phyloP scores from a whole-genome alignment of 2,329 filamentous ascomycete genomes.

The Fusarium sp. region DNA sequence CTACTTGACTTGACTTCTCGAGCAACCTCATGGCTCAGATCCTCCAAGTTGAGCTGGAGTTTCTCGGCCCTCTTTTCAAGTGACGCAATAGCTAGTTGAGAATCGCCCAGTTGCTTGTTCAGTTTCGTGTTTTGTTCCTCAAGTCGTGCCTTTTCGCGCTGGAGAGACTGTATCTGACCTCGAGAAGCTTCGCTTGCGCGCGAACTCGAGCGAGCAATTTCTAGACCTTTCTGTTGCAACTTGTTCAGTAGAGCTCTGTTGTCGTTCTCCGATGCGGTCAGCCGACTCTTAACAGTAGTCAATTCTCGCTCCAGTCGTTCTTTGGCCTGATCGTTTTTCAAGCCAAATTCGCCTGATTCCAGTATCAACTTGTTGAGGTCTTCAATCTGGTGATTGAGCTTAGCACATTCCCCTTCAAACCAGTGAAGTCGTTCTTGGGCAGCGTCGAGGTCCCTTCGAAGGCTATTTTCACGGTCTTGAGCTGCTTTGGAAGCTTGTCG shows the following conservation, averaged over 20 bases:
- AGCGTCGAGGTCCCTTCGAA: constrained; percentile 83
- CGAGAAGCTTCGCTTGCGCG: constrained; percentile 86
- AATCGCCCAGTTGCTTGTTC: constrained; percentile 85
- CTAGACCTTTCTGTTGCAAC: constrained; percentile 94
- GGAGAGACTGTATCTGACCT: constrained; percentile 78
- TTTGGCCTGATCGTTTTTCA: constrained; percentile 93
- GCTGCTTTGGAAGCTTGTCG: constrained; percentile 81
- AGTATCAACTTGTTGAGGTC: constrained; percentile 87
- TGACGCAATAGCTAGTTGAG: constrained; percentile 83
- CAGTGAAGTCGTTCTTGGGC: constrained; percentile 81
- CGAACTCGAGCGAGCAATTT: constrained; percentile 91
- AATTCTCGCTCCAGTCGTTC: constrained; percentile 92
- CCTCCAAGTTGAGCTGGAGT: constrained; percentile 85
- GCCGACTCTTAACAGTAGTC: constrained; percentile 87
- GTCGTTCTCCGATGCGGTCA: constrained; percentile 94
- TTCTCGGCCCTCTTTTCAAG: constrained; percentile 97
- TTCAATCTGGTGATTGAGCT: constrained; percentile 83
- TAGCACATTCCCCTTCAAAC: constrained; percentile 81
- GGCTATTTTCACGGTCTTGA: constrained; percentile 80
- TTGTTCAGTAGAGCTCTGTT: constrained; percentile 96
- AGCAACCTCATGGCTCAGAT: constrained; percentile 90
- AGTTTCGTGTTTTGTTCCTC: constrained; percentile 87
- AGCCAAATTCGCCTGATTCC: constrained; percentile 87
- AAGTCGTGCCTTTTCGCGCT: constrained; percentile 82
- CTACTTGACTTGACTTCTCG: constrained; percentile 90